phyloP scores from a whole-genome alignment of 2,329 filamentous ascomycete genomes.

The Aspergillus proliferans region DNA sequence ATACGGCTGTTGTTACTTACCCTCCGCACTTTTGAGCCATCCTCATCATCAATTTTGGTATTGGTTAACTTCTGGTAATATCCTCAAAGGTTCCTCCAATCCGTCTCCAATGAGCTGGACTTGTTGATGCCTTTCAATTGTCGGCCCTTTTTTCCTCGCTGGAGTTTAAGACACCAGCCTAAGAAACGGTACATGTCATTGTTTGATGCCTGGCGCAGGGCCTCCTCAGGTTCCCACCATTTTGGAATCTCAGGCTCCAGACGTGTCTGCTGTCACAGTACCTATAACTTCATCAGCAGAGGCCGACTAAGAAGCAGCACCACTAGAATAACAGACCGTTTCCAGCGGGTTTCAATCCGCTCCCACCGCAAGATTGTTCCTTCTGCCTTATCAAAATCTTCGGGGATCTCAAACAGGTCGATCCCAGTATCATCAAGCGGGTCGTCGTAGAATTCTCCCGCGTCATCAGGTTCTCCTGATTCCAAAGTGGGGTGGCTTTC shows the following conservation, averaged over 20 bases:
- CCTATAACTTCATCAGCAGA: conserved; percentile 2
- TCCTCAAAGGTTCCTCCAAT: conserved; percentile 9
- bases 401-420: conserved; percentile 8
- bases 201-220: conserved; percentile 8
- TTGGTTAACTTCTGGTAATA: conserved; percentile 13
- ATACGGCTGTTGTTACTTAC: neutral
- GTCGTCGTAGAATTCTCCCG: conserved; percentile 4
- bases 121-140: conserved; percentile 7
- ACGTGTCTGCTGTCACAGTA: conserved; percentile 4
- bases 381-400: conserved; percentile 8
- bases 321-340: conserved; percentile 3
- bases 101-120: conserved; percentile 8
- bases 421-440: conserved; percentile 7
- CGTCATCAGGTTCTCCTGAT: neutral
- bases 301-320: neutral
- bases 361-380: conserved; percentile 5
- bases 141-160: conserved; percentile 2
- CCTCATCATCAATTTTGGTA: conserved; percentile 2
- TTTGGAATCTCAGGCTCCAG: conserved; percentile 1
- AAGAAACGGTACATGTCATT: conserved; percentile 9
- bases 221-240: conserved; percentile 7
- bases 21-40: neutral
- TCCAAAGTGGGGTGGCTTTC: neutral
- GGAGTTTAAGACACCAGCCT: conserved; percentile 4
- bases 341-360: conserved; percentile 8